Percentiles rank a stretch among this genome's conserved stretches.
Evolutionary conservation across 345 rosid species (phyloP).

Genomic region (Gossypium mustelinum): DNA sequence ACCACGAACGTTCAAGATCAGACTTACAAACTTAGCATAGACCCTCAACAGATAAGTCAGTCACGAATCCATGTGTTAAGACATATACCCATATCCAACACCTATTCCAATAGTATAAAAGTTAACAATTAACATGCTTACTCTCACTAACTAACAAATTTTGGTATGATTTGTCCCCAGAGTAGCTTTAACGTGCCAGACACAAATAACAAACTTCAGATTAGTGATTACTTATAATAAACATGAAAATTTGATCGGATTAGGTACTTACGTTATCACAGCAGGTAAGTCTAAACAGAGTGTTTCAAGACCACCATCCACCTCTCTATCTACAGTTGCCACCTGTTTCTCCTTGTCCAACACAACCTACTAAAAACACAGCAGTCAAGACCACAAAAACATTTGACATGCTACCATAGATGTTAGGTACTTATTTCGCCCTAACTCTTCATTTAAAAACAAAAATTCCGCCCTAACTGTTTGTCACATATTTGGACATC

Average conservation of each 20-base stretch:
- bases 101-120: not conserved
- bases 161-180: not conserved
- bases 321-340: constrained; percentile 89
- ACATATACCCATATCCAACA: not conserved
- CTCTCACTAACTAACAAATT: not conserved
- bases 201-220: not conserved
- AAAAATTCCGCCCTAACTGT: not conserved
- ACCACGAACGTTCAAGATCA: not conserved
- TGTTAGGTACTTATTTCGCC: not conserved
- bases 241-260: not conserved
- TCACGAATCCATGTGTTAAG: not conserved
- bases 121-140: not conserved
- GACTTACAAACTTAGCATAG: not conserved
- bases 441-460: not conserved
- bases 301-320: constrained; percentile 92
- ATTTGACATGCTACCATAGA: not conserved
- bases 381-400: constrained; percentile 11
- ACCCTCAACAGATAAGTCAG: not conserved
- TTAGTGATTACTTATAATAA: not conserved
- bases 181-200: not conserved
- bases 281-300: constrained; percentile 75
- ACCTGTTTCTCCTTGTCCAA: constrained; percentile 63
- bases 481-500: not conserved
- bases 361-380: constrained; percentile 58
- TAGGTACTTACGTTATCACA: constrained; percentile 61